A percentile compares a stretch with the other conserved stretches of the same genome.
phyloP scores from a whole-genome alignment of 2,329 filamentous ascomycete species.

The Chrysosphaeria jannelii region DNA sequence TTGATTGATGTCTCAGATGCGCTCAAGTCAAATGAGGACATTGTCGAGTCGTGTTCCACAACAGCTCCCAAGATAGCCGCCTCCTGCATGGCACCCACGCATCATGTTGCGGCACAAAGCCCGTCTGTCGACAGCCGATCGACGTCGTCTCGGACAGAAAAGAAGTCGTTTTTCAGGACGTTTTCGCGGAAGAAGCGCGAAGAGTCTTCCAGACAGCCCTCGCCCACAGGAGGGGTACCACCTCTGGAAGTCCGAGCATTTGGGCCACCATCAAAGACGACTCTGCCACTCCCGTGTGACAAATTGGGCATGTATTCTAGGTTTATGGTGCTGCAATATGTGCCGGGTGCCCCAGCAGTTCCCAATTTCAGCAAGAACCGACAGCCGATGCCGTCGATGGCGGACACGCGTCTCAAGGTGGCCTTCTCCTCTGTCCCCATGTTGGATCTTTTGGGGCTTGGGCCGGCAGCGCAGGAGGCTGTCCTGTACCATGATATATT shows the following conservation, averaged over 20 bases:
- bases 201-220: neutral
- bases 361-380: conserved; percentile 3
- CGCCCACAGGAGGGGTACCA: neutral
- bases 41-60: conserved; percentile 17
- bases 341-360: conserved; percentile 5
- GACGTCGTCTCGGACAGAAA: neutral
- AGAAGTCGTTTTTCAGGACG: neutral
- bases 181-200: neutral
- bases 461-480: conserved; percentile 8
- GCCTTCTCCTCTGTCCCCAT: conserved; percentile 12
- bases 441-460: conserved; percentile 16
- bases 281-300: conserved; percentile 1
- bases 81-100: neutral
- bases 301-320: conserved; percentile 6
- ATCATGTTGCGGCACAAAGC: neutral
- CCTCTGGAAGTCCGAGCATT: neutral
- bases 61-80: conserved; percentile 8
- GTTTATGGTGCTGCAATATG: conserved; percentile 8
- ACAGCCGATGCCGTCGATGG: neutral
- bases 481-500: conserved; percentile 21
- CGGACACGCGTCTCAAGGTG: conserved; percentile 10
- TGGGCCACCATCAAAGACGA: neutral
- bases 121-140: neutral
- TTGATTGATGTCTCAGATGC: conserved; percentile 26
- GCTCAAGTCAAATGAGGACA: conserved; percentile 17